Evolutionary conservation across 2,329 filamentous ascomycete genomes (phyloP).

Genomic region (Pseudogymnoascus sp.): DNA sequence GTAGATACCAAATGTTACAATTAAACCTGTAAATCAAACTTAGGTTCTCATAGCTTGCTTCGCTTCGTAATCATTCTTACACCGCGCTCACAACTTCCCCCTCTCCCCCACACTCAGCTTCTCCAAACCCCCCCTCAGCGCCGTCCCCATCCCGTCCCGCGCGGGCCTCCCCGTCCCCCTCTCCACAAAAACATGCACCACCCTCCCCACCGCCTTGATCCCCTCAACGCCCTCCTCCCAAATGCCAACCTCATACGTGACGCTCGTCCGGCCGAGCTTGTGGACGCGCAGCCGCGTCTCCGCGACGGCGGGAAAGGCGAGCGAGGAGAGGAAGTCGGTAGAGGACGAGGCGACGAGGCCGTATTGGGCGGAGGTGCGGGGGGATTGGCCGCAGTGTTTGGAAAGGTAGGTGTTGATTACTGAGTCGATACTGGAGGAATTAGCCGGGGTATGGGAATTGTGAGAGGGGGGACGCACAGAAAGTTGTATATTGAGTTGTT

Average conservation of each 20-base stretch:
- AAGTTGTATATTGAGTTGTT: conserved; percentile 86
- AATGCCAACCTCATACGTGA: conserved; percentile 81
- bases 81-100: background rate
- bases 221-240: conserved; percentile 66
- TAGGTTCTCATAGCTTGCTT: background rate
- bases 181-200: conserved; percentile 84
- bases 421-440: conserved; percentile 62
- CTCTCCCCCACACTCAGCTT: conserved; percentile 37
- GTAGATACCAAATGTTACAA: conserved; percentile 4
- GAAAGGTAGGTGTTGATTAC: conserved; percentile 86
- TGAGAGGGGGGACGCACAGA: conserved; percentile 39
- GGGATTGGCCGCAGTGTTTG: conserved; percentile 63
- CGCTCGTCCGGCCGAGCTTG: conserved; percentile 76
- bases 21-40: background rate
- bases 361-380: conserved; percentile 61
- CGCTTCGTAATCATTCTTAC: background rate
- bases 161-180: conserved; percentile 61
- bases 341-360: conserved; percentile 79
- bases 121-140: conserved; percentile 50
- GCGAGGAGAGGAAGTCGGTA: conserved; percentile 75
- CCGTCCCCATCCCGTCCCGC: conserved; percentile 51
- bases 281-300: conserved; percentile 76
- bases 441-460: conserved; percentile 10
- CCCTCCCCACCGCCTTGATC: conserved; percentile 77
- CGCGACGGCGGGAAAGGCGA: conserved; percentile 72